Base-by-base conservation (phyloP, 257 asterid species). In the Coffea eugenioides region DNA sequence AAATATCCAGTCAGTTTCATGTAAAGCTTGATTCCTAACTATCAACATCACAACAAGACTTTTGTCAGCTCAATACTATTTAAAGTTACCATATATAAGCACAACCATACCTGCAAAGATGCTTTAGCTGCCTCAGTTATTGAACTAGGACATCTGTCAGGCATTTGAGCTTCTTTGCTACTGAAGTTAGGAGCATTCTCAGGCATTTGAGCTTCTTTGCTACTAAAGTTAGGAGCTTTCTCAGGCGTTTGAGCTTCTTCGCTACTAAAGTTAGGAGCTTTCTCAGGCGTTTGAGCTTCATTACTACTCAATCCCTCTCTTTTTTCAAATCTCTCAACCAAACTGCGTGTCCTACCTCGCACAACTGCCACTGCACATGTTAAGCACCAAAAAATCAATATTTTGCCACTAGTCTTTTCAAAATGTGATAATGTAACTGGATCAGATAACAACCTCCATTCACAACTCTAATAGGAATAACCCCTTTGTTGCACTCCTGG, bases 291-390 rank as follows among this genome's bases (percentile, higher is more conserved):
- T 77, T 76, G 76, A 79, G 69, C 79, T 81, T 92, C 98, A 84
- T 78, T 88, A 65, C 76, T 84, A 31, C 75, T 87, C 45, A 74
- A 5, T 36, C 73, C 88, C 83, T 93, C 97, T 81, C 88, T 89
- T 81, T 81, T 88, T 79, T 95, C 99, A 86, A 95, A 92, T 82
- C 95, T 95, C 90, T 95, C 96, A 82, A 95, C 99, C 89, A 92
- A 82, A 83, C 95, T 90, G 71, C 98, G 97, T 0, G 99, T 95
- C 90, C 97, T 89, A 88, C 99, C 99, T 76, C 78, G 92, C 79
- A 87, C 90, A 85, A 93, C 92, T 48, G 94, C 88, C 87, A 93
- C 97, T 93, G 94, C 76, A 80, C 91, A 72, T 49, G 71, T 73
- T 73, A 87, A 82, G 77, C 72, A 84, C 68, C 80, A 39, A 46